phyloP scores from a whole-genome alignment of 31 red algal genomes.

The Endocladia muricata region DNA sequence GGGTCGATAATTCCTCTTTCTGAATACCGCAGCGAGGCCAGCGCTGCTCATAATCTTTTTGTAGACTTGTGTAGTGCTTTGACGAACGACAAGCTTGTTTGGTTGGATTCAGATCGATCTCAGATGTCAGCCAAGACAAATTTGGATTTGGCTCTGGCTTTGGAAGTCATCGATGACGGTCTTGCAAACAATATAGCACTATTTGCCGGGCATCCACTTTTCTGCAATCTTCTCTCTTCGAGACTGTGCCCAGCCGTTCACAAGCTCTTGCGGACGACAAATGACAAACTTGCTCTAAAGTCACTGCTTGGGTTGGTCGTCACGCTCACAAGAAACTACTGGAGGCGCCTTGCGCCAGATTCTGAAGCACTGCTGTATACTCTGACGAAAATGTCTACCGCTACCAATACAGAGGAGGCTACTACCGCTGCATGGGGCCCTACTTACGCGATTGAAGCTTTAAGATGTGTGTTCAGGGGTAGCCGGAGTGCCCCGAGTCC shows the following conservation, averaged over 20 bases:
- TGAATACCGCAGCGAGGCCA: conserved; percentile 47
- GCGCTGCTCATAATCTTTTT: conserved; percentile 46
- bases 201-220: conserved; percentile 55
- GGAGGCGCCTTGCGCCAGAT: conserved; percentile 33
- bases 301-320: conserved; percentile 59
- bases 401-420: neutral
- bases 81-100: conserved; percentile 19
- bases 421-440: conserved; percentile 9
- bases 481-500: conserved; percentile 5
- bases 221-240: conserved; percentile 37
- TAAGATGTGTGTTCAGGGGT: conserved; percentile 45
- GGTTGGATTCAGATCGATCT: conserved; percentile 12
- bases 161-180: conserved; percentile 70
- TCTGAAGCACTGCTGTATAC: conserved; percentile 22
- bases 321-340: conserved; percentile 38
- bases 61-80: conserved; percentile 49
- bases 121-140: neutral
- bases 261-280: conserved; percentile 32
- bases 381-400: conserved; percentile 14
- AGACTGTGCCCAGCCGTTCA: conserved; percentile 62
- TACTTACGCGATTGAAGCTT: conserved; percentile 54
- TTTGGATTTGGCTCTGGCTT: conserved; percentile 36
- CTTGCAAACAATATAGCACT: conserved; percentile 57
- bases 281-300: conserved; percentile 21
- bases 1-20: conserved; percentile 31